Evolutionary conservation across 2,329 filamentous ascomycete genomes (phyloP).

Genomic region (Fusarium sp.): DNA sequence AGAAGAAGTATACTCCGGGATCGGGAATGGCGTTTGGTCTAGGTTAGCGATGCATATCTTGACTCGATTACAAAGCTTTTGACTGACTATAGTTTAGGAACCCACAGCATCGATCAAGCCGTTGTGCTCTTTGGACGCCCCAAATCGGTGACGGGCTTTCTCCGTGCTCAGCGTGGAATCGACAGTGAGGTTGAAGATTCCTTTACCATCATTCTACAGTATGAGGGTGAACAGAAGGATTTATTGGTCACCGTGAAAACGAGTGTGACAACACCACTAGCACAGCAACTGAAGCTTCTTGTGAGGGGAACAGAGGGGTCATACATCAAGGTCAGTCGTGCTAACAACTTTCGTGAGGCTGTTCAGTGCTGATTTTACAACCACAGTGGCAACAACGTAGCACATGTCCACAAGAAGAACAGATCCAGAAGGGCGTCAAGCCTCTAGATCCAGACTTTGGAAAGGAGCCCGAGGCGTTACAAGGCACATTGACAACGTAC

Average conservation of each 20-base stretch:
- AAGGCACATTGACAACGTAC: slow-evolving; percentile 51
- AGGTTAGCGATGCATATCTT: slow-evolving; percentile 39
- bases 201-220: slow-evolving; percentile 71
- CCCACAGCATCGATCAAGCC: slow-evolving; percentile 41
- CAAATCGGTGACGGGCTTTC: slow-evolving; percentile 39
- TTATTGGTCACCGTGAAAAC: slow-evolving; percentile 40
- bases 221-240: slow-evolving; percentile 54
- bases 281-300: slow-evolving; percentile 32
- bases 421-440: slow-evolving; percentile 24
- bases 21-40: slow-evolving; percentile 57
- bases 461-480: slow-evolving; percentile 32
- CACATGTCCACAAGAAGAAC: slow-evolving; percentile 49
- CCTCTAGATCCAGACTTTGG: slow-evolving; percentile 34
- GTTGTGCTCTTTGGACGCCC: slow-evolving; percentile 24
- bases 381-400: slow-evolving; percentile 61
- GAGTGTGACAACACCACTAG: slow-evolving; percentile 23
- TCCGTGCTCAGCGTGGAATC: slow-evolving; percentile 31
- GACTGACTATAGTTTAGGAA: slow-evolving; percentile 5
- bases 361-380: slow-evolving; percentile 46
- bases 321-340: slow-evolving; percentile 24
- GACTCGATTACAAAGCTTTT: background rate
- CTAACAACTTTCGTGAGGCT: rapidly evolving
- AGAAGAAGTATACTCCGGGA: slow-evolving; percentile 51
- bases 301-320: slow-evolving; percentile 39
- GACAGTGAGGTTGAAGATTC: slow-evolving; percentile 57